Conservation (phyloP, 352 stramenopile species). For the Globisporangium viniferum region DNA sequence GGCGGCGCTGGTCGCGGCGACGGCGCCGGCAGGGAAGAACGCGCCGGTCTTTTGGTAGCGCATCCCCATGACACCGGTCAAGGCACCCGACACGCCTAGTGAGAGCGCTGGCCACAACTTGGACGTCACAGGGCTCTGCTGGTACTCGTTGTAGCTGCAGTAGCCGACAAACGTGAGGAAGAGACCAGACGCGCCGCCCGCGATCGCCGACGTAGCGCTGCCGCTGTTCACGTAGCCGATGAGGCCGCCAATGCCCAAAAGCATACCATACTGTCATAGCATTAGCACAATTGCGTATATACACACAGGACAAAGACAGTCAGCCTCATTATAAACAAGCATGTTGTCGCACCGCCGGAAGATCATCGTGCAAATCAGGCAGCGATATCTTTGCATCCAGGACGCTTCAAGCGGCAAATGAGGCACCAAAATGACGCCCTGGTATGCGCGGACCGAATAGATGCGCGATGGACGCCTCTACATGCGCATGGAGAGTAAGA, state of each 20-base stretch:
- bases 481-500: background rate
- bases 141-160: slow-evolving; percentile 84
- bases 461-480: background rate
- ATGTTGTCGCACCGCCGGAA: background rate
- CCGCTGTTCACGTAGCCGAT: slow-evolving; percentile 77
- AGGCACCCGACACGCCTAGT: slow-evolving; percentile 51
- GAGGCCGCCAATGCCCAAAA: slow-evolving; percentile 66
- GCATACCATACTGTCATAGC: slow-evolving; percentile 60
- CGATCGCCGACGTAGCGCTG: slow-evolving; percentile 60
- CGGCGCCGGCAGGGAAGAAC: slow-evolving; percentile 70
- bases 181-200: slow-evolving; percentile 57
- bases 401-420: background rate
- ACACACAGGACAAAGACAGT: slow-evolving; percentile 6
- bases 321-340: background rate
- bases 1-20: slow-evolving; percentile 54
- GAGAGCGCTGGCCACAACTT: slow-evolving; percentile 78
- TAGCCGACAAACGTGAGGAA: slow-evolving; percentile 82
- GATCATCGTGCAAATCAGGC: background rate
- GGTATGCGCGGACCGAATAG: background rate
- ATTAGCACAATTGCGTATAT: background rate
- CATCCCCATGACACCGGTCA: slow-evolving; percentile 74
- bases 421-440: background rate
- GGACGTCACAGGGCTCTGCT: slow-evolving; percentile 69
- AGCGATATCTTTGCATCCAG: slow-evolving; percentile 1
- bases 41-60: slow-evolving; percentile 72